These are phyloP conservation scores for Plasmodium fragile DNA, from an alignment of 169 alveolate species.

Conservation along the genomic window DNA sequence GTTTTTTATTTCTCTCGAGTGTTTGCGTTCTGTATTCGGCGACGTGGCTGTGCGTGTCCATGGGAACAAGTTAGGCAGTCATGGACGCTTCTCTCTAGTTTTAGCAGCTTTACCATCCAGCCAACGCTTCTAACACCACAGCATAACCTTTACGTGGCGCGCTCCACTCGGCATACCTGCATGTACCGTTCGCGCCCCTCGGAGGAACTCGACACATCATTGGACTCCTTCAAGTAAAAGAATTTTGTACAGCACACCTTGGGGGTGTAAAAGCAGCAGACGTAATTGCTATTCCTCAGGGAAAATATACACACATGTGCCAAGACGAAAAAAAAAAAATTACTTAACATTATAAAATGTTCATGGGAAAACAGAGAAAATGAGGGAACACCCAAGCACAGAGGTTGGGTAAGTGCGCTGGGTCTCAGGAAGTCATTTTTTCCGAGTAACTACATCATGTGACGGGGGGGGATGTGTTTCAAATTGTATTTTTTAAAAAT, in stretches of 20 bases:
- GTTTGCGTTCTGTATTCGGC: not conserved
- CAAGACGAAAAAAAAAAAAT: slow-evolving; percentile 6
- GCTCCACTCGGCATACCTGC: slow-evolving; percentile 19
- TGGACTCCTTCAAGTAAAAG: slow-evolving; percentile 47
- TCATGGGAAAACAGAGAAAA: not conserved
- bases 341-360: slow-evolving; percentile 48
- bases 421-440: slow-evolving; percentile 12
- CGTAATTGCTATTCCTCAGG: not conserved
- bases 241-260: not conserved
- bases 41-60: not conserved
- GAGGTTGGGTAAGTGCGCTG: not conserved
- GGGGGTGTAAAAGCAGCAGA: slow-evolving; percentile 46
- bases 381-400: not conserved
- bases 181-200: slow-evolving; percentile 62
- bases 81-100: not conserved
- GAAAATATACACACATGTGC: slow-evolving; percentile 8
- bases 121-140: not conserved
- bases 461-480: not conserved
- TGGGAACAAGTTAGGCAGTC: not conserved
- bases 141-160: not conserved
- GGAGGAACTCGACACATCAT: slow-evolving; percentile 37
- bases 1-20: not conserved
- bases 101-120: not conserved
- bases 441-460: not conserved
- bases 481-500: not conserved